These are phyloP conservation scores for Termitomyces sp. DNA, from an alignment of 1,284 basidiomycete genomes.

Conservation along the genomic window DNA sequence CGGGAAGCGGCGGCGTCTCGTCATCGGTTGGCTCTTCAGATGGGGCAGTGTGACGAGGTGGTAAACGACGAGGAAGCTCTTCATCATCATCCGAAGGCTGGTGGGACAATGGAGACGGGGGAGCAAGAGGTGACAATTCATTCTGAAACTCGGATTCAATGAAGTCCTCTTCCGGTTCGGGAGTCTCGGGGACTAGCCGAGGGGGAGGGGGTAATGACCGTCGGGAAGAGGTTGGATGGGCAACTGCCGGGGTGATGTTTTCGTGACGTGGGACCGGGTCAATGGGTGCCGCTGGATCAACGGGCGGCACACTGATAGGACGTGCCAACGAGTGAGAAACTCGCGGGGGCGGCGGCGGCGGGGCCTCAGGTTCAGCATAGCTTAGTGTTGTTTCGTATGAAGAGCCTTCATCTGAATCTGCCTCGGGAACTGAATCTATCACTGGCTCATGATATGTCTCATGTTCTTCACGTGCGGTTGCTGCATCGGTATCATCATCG, in stretches of 20 bases:
- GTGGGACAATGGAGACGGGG: constrained; percentile 4
- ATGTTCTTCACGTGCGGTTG: constrained; percentile 8
- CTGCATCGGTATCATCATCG: constrained; percentile 9
- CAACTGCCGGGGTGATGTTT: neutral
- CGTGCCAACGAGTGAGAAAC: constrained; percentile 9
- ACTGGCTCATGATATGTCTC: constrained; percentile 6
- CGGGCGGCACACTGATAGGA: constrained; percentile 8
- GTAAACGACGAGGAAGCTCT: constrained; percentile 22
- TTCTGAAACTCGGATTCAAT: constrained; percentile 25
- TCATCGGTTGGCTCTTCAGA: constrained; percentile 13
- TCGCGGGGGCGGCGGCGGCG: constrained; percentile 11
- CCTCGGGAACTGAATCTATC: neutral
- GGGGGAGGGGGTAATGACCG: constrained; percentile 17
- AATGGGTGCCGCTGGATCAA: constrained; percentile 8
- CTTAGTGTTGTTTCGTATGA: constrained; percentile 4
- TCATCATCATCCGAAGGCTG: constrained; percentile 12
- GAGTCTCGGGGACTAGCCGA: constrained; percentile 12
- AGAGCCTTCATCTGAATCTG: neutral
- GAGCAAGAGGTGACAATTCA: neutral
- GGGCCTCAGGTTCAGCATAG: constrained; percentile 6
- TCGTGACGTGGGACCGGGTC: constrained; percentile 2
- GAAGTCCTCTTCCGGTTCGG: constrained; percentile 18
- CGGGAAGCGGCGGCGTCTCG: constrained; percentile 21
- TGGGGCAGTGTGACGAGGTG: constrained; percentile 6
- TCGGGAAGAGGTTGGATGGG: constrained; percentile 1